Conservation (phyloP, 108 stramenopile species). For the Conticribra guillardii region DNA sequence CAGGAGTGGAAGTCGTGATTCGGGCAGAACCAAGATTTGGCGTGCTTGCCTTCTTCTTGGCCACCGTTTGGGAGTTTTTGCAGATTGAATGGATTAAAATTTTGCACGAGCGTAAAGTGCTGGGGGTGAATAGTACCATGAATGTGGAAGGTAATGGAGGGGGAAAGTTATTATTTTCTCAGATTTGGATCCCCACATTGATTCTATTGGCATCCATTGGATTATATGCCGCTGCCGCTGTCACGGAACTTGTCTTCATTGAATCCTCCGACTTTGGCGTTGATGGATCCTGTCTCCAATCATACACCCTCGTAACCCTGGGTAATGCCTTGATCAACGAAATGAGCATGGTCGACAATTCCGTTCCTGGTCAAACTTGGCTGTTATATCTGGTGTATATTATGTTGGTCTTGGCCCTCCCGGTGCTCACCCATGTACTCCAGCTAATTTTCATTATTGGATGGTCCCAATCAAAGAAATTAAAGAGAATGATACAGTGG, state of each 20-base stretch:
- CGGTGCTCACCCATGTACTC: conserved; percentile 44
- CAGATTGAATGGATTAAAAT: conserved; percentile 51
- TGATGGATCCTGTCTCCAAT: conserved; percentile 25
- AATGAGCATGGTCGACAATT: conserved; percentile 33
- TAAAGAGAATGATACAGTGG: conserved; percentile 28
- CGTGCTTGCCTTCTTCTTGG: conserved; percentile 51
- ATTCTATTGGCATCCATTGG: conserved; percentile 17
- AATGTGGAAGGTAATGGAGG: too few species aligned
- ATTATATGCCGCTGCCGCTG: conserved; percentile 35
- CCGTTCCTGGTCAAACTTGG: conserved; percentile 43
- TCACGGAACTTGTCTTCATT: conserved; percentile 42
- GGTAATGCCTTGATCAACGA: conserved; percentile 46
- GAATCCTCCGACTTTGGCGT: conserved; percentile 33
- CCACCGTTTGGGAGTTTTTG: conserved; percentile 54
- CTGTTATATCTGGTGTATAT: conserved; percentile 38
- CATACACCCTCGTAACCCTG: conserved; percentile 48
- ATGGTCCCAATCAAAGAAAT: conserved; percentile 12
- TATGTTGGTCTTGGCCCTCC: conserved; percentile 33
- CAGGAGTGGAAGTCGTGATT: conserved; percentile 39
- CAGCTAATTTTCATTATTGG: conserved; percentile 35
- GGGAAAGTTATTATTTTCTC: conserved; percentile 11
- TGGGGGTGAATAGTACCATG: conserved; percentile 1
- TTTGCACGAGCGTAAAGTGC: conserved; percentile 38
- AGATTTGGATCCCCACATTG: conserved; percentile 23
- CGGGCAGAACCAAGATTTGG: conserved; percentile 51